phyloP scores from a whole-genome alignment of 768 basidiomycete species.

The Xerocomellus intermedius region DNA sequence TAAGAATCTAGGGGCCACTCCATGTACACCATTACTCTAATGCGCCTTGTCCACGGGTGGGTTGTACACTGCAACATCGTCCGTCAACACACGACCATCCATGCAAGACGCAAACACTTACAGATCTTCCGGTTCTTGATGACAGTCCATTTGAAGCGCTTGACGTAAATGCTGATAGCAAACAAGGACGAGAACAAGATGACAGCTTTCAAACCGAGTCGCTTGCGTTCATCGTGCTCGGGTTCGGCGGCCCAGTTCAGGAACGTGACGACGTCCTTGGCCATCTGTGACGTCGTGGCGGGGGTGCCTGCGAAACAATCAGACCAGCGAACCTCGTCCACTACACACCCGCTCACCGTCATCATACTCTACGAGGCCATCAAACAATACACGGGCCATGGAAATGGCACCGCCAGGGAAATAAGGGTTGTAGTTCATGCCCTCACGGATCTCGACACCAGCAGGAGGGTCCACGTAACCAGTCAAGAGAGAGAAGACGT shows the following conservation, averaged over 20 bases:
- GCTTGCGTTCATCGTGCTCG: conserved; percentile 97
- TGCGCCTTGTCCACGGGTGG: conserved; percentile 36
- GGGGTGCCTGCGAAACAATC: conserved; percentile 69
- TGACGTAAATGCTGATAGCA: conserved; percentile 80
- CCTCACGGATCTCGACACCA: conserved; percentile 91
- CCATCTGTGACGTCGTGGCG: conserved; percentile 97
- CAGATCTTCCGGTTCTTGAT: conserved; percentile 94
- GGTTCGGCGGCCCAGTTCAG: conserved; percentile 97
- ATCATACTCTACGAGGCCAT: conserved; percentile 94
- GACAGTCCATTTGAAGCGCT: conserved; percentile 91
- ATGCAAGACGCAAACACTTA: conserved; percentile 40
- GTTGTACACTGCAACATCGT: conserved; percentile 35
- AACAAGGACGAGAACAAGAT: conserved; percentile 88
- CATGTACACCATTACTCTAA: conserved; percentile 22
- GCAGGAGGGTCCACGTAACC: conserved; percentile 97
- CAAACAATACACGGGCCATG: conserved; percentile 96
- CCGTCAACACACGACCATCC: conserved; percentile 3
- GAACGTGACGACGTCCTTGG: conserved; percentile 97
- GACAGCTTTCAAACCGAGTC: conserved; percentile 92
- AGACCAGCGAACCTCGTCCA: neutral
- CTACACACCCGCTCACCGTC: conserved; percentile 59
- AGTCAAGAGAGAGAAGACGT: conserved; percentile 94
- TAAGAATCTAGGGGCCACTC: conserved; percentile 26
- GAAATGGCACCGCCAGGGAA: conserved; percentile 99
- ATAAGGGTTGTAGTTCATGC: conserved; percentile 98